Evolutionary conservation across 2,329 filamentous ascomycete species (phyloP).

Genomic region (Nigrospora oryzae): DNA sequence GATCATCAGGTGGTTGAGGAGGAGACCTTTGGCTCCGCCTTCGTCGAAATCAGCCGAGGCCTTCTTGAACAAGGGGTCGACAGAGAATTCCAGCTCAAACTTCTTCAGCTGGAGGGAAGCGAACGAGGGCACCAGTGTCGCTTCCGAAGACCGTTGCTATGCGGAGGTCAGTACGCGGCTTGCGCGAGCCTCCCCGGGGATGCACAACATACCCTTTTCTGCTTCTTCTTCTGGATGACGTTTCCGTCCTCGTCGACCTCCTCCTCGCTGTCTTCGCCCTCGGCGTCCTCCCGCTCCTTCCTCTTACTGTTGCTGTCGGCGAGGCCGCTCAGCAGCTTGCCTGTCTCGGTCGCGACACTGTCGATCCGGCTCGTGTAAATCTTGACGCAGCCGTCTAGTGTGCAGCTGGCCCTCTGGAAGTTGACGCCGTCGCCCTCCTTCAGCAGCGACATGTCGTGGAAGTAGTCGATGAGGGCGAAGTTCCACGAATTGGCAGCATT

Average conservation of each 20-base stretch:
- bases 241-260: constrained; percentile 56
- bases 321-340: constrained; percentile 85
- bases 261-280: constrained; percentile 59
- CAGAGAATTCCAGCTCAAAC: constrained; percentile 91
- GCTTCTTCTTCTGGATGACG: constrained; percentile 49
- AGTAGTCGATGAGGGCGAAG: constrained; percentile 99
- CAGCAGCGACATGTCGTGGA: constrained; percentile 95
- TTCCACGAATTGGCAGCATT: constrained; percentile 99
- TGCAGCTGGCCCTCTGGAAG: constrained; percentile 97
- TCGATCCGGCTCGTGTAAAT: constrained; percentile 98
- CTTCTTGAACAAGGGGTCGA: constrained; percentile 98
- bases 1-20: constrained; percentile 95
- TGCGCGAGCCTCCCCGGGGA: not conserved
- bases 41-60: constrained; percentile 97
- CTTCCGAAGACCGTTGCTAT: constrained; percentile 75
- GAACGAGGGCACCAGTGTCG: constrained; percentile 87
- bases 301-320: constrained; percentile 79
- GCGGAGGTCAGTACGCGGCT: not conserved
- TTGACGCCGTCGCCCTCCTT: constrained; percentile 97
- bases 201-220: constrained; percentile 58
- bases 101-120: constrained; percentile 88
- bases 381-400: constrained; percentile 94
- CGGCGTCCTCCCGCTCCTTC: constrained; percentile 56
- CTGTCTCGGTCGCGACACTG: constrained; percentile 95
- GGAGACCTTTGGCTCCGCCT: constrained; percentile 87